A percentile compares a stretch with the other conserved stretches of the same genome.
Conservation (phyloP, 805 yeast species). For the Candida vaughaniae region DNA sequence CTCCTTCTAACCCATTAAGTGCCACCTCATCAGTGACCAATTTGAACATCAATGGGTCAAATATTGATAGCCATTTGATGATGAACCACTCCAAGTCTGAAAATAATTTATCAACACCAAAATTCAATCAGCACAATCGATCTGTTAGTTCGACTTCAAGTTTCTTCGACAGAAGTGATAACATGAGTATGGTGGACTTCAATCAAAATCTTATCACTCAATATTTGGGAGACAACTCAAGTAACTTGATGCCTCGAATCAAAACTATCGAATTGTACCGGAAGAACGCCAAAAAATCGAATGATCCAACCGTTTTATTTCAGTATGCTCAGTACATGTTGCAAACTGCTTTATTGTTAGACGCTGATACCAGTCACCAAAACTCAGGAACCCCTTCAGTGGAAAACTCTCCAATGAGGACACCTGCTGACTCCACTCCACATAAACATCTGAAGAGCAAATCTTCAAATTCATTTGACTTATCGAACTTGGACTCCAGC, state of each 20-base stretch:
- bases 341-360: conserved; percentile 74
- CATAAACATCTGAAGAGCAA: conserved; percentile 20
- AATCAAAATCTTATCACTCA: conserved; percentile 52
- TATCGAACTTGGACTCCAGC: conserved; percentile 13
- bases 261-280: conserved; percentile 86
- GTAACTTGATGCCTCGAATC: conserved; percentile 65
- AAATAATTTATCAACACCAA: conserved; percentile 21
- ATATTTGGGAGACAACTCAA: conserved; percentile 50
- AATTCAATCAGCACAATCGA: conserved; percentile 26
- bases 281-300: conserved; percentile 77
- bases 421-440: conserved; percentile 8
- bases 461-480: conserved; percentile 21
- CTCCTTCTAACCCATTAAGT: conserved; percentile 29
- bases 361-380: conserved; percentile 17
- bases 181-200: conserved; percentile 44
- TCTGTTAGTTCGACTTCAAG: conserved; percentile 40
- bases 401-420: conserved; percentile 19
- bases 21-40: conserved; percentile 38
- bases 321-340: conserved; percentile 89
- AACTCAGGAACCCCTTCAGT: conserved; percentile 10
- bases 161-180: conserved; percentile 30
- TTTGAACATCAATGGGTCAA: conserved; percentile 17
- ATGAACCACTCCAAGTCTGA: conserved; percentile 25
- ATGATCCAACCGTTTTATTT: conserved; percentile 83
- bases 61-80: conserved; percentile 1